Conservation (phyloP, 306 rosid genomes). For the Cajanus cajan region DNA sequence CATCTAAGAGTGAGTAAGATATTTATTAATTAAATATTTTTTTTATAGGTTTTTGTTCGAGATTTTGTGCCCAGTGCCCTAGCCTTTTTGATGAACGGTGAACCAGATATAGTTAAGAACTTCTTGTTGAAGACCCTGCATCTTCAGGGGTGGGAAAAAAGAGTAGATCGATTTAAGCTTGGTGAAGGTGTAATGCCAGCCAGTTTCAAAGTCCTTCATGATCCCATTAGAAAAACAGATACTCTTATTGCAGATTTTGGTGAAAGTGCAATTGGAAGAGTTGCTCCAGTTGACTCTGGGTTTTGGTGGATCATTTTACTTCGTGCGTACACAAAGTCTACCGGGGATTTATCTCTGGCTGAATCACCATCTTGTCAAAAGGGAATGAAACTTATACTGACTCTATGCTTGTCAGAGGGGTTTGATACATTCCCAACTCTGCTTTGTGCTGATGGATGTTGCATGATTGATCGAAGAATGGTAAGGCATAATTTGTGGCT, state of each 20-base stretch:
- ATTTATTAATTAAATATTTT: not conserved
- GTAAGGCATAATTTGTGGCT: conserved; percentile 43
- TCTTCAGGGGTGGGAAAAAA: conserved; percentile 93
- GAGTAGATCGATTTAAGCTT: conserved; percentile 85
- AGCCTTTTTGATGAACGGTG: conserved; percentile 92
- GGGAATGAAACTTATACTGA: conserved; percentile 86
- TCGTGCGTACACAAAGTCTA: conserved; percentile 89
- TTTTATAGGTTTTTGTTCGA: conserved; percentile 73
- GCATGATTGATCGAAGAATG: conserved; percentile 92
- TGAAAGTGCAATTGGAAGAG: conserved; percentile 95
- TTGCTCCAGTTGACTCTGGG: conserved; percentile 96
- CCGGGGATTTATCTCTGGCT: conserved; percentile 76
- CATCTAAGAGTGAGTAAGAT: not conserved
- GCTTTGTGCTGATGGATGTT: conserved; percentile 94
- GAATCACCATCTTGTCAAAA: conserved; percentile 79
- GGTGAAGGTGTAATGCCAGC: conserved; percentile 98
- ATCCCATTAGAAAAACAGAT: conserved; percentile 71
- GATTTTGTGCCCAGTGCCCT: conserved; percentile 95
- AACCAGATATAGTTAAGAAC: conserved; percentile 85
- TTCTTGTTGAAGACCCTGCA: conserved; percentile 81
- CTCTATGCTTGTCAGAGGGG: conserved; percentile 87
- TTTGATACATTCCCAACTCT: conserved; percentile 91
- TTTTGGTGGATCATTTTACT: conserved; percentile 97
- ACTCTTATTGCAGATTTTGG: conserved; percentile 87
- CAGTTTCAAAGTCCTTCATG: conserved; percentile 90